These are phyloP conservation scores for Croton laevigatus DNA, from an alignment of 441 rosid genomes.

Conservation along the genomic window DNA sequence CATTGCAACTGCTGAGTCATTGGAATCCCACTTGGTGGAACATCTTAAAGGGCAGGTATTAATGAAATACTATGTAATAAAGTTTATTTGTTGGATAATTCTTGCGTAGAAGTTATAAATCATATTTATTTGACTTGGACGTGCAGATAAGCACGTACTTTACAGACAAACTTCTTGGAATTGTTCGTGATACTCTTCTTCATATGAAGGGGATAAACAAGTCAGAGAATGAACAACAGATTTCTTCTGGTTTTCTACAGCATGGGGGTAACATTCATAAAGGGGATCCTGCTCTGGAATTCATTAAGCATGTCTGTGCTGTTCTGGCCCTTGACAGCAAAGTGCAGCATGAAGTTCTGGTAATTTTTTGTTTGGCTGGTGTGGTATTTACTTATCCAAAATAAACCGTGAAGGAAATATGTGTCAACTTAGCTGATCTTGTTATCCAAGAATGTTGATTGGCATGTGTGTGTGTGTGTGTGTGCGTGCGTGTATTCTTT, in stretches of 20 bases:
- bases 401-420: neutral
- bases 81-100: conserved; percentile 17
- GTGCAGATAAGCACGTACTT: conserved; percentile 67
- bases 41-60: conserved; percentile 75
- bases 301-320: conserved; percentile 74
- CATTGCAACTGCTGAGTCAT: conserved; percentile 58
- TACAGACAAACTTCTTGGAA: conserved; percentile 65
- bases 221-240: conserved; percentile 34
- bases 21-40: conserved; percentile 61
- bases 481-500: neutral
- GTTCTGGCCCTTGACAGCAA: conserved; percentile 81
- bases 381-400: neutral
- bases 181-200: conserved; percentile 58
- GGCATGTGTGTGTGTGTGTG: neutral
- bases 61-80: conserved; percentile 14
- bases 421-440: neutral
- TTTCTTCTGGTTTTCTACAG: conserved; percentile 29
- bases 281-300: conserved; percentile 72
- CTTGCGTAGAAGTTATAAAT: conserved; percentile 14
- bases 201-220: conserved; percentile 54
- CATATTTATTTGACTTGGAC: conserved; percentile 10
- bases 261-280: conserved; percentile 31
- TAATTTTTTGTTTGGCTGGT: conserved; percentile 23
- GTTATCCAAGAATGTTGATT: neutral
- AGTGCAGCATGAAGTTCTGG: conserved; percentile 91